phyloP scores from a whole-genome alignment of 306 rosid genomes.

The Medicago arabica region DNA sequence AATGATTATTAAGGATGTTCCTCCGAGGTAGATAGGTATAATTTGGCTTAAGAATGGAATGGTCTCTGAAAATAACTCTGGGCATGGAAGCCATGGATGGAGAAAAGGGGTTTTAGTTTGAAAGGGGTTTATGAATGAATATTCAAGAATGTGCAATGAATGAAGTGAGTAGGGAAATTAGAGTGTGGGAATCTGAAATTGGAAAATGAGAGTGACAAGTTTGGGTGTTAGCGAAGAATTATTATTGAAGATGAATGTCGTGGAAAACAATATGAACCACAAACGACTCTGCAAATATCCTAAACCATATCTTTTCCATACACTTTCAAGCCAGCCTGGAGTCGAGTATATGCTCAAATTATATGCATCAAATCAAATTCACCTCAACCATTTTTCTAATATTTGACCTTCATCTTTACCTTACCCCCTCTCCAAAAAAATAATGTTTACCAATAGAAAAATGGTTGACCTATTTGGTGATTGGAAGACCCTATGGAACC shows the following conservation, averaged over 20 bases:
- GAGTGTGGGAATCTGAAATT: neutral
- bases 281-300: neutral
- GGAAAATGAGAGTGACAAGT: neutral
- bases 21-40: conserved; percentile 38
- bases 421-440: too few relatives aligned
- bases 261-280: neutral
- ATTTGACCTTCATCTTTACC: too few relatives aligned
- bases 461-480: too few relatives aligned
- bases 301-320: neutral
- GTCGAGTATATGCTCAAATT: neutral
- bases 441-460: too few relatives aligned
- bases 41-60: conserved; percentile 43
- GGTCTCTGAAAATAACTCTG: conserved; percentile 55
- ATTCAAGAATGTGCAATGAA: too few relatives aligned
- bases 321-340: neutral
- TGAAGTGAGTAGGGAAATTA: too few relatives aligned
- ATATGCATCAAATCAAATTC: neutral
- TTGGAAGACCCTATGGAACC: too few relatives aligned
- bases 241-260: neutral
- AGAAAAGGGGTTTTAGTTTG: neutral
- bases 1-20: conserved; percentile 46
- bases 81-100: conserved; percentile 67
- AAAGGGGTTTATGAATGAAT: conserved; percentile 8
- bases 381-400: too few relatives aligned
- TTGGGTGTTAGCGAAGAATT: neutral